Evolutionary conservation across 352 stramenopile genomes (phyloP).

Genomic region (Detonula confervacea): DNA sequence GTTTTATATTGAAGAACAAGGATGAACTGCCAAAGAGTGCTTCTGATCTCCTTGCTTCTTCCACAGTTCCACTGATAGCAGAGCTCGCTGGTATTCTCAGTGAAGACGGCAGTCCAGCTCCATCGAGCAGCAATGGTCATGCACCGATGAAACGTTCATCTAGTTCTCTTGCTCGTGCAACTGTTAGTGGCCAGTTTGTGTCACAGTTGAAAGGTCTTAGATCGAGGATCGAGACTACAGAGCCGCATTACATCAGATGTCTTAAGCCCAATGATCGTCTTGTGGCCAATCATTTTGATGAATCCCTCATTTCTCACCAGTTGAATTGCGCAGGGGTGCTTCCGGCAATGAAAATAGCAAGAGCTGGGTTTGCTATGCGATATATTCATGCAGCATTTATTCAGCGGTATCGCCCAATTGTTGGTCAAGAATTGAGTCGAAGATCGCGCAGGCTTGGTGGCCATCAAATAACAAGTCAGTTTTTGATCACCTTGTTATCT

Average conservation of each 20-base stretch:
- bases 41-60: conserved; percentile 75
- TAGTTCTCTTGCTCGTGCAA: conserved; percentile 61
- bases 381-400: conserved; percentile 93
- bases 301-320: conserved; percentile 93
- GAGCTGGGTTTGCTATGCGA: too few species aligned
- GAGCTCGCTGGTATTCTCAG: conserved; percentile 55
- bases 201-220: conserved; percentile 90
- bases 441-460: background rate
- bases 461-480: conserved; percentile 16
- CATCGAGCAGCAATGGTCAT: too few species aligned
- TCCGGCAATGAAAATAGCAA: too few species aligned
- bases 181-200: conserved; percentile 88
- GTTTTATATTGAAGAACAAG: conserved; percentile 87
- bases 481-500: conserved; percentile 28
- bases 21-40: conserved; percentile 86
- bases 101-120: too few species aligned
- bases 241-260: conserved; percentile 96
- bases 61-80: conserved; percentile 47
- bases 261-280: conserved; percentile 96
- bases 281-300: conserved; percentile 87
- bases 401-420: conserved; percentile 69
- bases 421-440: conserved; percentile 18
- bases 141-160: conserved; percentile 29
- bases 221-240: conserved; percentile 91
- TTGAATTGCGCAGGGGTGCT: conserved; percentile 92